Evolutionary conservation across 1,139 yeast species (phyloP).

Genomic region (Kazachstania sp.): DNA sequence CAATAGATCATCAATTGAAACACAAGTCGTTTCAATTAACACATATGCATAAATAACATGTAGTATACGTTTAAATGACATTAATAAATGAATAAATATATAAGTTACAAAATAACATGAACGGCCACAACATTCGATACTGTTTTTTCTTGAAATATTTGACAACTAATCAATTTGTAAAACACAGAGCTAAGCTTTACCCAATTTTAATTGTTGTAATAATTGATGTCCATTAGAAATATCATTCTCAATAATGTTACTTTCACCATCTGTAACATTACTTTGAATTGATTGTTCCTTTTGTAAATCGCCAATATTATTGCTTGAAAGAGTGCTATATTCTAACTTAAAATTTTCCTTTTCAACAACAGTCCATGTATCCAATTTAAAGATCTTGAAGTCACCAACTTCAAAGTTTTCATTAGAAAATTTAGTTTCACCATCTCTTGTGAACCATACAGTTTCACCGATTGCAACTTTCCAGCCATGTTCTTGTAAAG

Average conservation of each 20-base stretch:
- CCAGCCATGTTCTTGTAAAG: slow-evolving; percentile 34
- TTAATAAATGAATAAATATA: not conserved
- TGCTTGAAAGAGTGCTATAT: slow-evolving; percentile 10
- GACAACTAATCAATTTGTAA: not conserved
- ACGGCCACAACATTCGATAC: not conserved
- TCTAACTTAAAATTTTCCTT: slow-evolving; percentile 30
- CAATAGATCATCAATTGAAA: too few relatives aligned
- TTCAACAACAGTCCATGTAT: slow-evolving; percentile 36
- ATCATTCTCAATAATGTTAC: not conserved
- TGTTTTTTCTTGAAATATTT: not conserved
- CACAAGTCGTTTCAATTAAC: not conserved
- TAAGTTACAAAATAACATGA: not conserved
- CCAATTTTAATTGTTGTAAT: slow-evolving; percentile 25
- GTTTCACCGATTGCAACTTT: slow-evolving; percentile 28
- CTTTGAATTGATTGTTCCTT: not conserved
- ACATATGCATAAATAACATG: not conserved
- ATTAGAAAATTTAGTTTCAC: slow-evolving; percentile 31
- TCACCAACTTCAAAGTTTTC: slow-evolving; percentile 36
- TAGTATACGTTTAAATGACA: not conserved
- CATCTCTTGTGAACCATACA: slow-evolving; percentile 36
- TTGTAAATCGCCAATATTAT: not conserved
- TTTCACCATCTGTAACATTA: not conserved
- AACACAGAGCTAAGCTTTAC: slow-evolving; percentile 9
- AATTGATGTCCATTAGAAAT: slow-evolving; percentile 27
- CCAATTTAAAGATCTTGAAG: slow-evolving; percentile 36